These are phyloP conservation scores for Dioscorea zingiberensis DNA, from an alignment of 106 monocot genomes.

Conservation along the genomic window DNA sequence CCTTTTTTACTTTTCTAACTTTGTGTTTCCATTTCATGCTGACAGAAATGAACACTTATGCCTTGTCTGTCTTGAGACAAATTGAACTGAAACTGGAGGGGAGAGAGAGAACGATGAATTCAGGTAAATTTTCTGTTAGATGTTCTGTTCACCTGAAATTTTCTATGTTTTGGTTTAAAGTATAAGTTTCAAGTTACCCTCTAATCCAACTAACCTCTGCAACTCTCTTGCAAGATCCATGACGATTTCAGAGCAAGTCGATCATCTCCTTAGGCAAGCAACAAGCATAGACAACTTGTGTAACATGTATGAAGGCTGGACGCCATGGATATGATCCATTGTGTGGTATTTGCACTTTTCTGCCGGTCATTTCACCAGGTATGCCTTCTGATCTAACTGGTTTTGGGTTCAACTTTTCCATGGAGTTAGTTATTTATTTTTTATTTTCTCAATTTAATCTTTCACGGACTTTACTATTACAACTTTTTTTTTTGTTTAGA, in stretches of 20 bases:
- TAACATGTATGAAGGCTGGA: slow-evolving; percentile 99
- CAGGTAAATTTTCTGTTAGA: slow-evolving; percentile 25
- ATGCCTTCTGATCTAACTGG: no score
- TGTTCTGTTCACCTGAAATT: background rate
- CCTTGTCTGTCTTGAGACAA: slow-evolving; percentile 76
- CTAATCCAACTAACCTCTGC: background rate
- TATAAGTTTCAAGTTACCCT: background rate
- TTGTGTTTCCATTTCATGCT: background rate
- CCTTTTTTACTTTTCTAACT: no score
- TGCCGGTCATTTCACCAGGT: no score
- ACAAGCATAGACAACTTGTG: slow-evolving; percentile 92
- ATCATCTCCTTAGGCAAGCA: slow-evolving; percentile 83
- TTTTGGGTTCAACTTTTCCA: no score
- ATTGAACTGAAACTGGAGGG: slow-evolving; percentile 87
- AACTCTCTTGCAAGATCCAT: slow-evolving; percentile 41
- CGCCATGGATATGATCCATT: slow-evolving; percentile 85
- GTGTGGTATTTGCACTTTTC: no score
- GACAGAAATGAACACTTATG: slow-evolving; percentile 28
- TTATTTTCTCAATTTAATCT: no score
- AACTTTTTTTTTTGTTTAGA: no score
- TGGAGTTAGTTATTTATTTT: no score
- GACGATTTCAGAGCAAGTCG: slow-evolving; percentile 68
- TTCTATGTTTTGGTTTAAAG: no score
- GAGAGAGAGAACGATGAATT: slow-evolving; percentile 44
- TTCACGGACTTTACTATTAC: no score